These are phyloP conservation scores for Starmerella floricola DNA, from an alignment of 805 yeast genomes.

Conservation along the genomic window DNA sequence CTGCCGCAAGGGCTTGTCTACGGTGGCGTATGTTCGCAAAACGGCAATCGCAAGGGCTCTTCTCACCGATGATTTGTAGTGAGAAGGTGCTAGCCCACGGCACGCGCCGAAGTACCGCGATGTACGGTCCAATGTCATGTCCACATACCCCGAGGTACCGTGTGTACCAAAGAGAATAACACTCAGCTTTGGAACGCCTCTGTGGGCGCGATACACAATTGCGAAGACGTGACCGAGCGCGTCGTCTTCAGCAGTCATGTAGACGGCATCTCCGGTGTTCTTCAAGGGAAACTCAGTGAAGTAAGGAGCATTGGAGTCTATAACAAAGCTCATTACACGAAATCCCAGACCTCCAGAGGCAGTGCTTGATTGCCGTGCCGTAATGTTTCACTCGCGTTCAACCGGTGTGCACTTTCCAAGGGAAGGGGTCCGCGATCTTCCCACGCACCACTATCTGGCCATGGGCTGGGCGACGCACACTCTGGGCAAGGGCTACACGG, in stretches of 20 bases:
- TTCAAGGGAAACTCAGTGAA: conserved; percentile 23
- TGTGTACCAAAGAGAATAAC: conserved; percentile 32
- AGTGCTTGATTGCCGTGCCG: not conserved
- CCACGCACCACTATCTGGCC: too few species aligned
- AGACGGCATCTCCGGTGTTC: conserved; percentile 28
- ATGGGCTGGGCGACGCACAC: too few species aligned
- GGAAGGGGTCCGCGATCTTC: too few species aligned
- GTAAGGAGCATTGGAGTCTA: conserved; percentile 30
- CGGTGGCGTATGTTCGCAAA: conserved; percentile 51
- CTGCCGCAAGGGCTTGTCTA: conserved; percentile 31
- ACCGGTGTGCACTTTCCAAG: not conserved
- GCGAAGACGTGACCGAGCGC: conserved; percentile 28
- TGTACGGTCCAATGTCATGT: conserved; percentile 43
- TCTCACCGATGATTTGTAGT: conserved; percentile 48
- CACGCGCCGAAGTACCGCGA: conserved; percentile 74
- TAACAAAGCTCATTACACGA: conserved; percentile 14
- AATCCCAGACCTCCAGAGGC: not conserved
- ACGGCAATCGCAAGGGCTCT: conserved; percentile 64
- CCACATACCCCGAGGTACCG: conserved; percentile 51
- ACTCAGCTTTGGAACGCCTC: conserved; percentile 22
- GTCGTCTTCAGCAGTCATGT: conserved; percentile 29
- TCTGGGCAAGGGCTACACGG: too few species aligned
- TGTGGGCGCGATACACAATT: conserved; percentile 25
- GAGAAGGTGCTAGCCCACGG: conserved; percentile 44
- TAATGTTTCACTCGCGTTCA: conserved; percentile 1